Conservation (phyloP, 2,329 filamentous ascomycete species). For the Fusarium chuoi region DNA sequence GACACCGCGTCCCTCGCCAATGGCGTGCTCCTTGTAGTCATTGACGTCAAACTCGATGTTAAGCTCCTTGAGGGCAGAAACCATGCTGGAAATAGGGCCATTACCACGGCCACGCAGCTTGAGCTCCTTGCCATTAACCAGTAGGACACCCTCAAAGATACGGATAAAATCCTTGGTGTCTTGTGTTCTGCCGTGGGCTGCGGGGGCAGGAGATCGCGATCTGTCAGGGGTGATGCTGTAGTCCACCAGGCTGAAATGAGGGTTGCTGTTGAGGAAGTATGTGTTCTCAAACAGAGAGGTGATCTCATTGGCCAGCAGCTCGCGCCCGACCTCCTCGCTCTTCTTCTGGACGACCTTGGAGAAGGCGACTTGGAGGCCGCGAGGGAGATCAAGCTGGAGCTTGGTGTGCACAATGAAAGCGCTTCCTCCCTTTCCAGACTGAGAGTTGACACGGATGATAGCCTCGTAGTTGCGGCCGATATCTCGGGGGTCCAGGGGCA, state of each 20-base stretch:
- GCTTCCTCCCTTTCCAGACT: conserved; percentile 92
- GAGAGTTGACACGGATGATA: conserved; percentile 96
- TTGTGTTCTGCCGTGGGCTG: conserved; percentile 74
- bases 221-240: conserved; percentile 92
- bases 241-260: conserved; percentile 87
- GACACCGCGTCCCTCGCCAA: conserved; percentile 79
- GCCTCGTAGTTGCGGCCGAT: conserved; percentile 98
- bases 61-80: conserved; percentile 79
- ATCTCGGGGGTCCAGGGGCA: conserved; percentile 91
- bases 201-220: conserved; percentile 76
- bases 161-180: conserved; percentile 83
- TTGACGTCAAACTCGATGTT: conserved; percentile 90
- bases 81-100: conserved; percentile 89
- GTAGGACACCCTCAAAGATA: conserved; percentile 85
- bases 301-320: conserved; percentile 86
- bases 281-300: conserved; percentile 87
- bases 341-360: conserved; percentile 85
- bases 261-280: conserved; percentile 86
- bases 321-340: conserved; percentile 83
- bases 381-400: conserved; percentile 90
- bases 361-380: conserved; percentile 92
- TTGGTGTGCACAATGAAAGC: conserved; percentile 94
- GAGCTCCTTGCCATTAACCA: conserved; percentile 83
- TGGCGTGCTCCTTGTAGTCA: conserved; percentile 96
- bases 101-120: conserved; percentile 84